A percentile compares a stretch with the other conserved stretches of the same genome.
phyloP scores from a whole-genome alignment of 495 filamentous ascomycete species.

The Xylaria bambusicola region DNA sequence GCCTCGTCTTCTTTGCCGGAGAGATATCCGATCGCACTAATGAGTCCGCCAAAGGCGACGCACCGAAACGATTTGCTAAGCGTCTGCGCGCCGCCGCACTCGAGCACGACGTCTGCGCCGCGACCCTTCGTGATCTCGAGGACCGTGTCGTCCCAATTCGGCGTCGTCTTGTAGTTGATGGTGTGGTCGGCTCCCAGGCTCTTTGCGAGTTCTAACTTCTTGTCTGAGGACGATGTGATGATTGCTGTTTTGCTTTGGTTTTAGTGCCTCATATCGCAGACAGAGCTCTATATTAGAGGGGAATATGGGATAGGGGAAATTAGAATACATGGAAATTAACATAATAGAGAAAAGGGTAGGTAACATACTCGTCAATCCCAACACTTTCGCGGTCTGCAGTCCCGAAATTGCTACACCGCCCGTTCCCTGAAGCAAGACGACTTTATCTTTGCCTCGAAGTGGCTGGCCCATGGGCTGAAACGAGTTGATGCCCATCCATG shows the following conservation, averaged over 20 bases:
- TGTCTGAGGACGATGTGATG: constrained; percentile 63
- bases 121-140: constrained; percentile 33
- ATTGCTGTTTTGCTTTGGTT: too few species aligned
- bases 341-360: not conserved
- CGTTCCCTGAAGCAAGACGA: constrained; percentile 48
- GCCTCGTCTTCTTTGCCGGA: too few species aligned
- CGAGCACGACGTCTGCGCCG: constrained; percentile 65
- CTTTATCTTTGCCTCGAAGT: constrained; percentile 14
- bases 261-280: too few species aligned
- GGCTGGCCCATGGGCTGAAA: constrained; percentile 43
- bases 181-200: constrained; percentile 65
- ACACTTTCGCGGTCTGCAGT: constrained; percentile 42
- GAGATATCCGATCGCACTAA: constrained; percentile 53
- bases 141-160: constrained; percentile 36
- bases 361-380: constrained; percentile 42
- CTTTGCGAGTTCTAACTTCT: constrained; percentile 60
- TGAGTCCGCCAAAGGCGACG: constrained; percentile 59
- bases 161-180: constrained; percentile 48
- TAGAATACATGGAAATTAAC: not conserved
- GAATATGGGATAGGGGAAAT: too few species aligned
- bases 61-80: constrained; percentile 58
- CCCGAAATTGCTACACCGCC: constrained; percentile 44
- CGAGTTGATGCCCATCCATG: constrained; percentile 49
- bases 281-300: too few species aligned
- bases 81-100: constrained; percentile 59